Percentiles rank a stretch among this genome's conserved stretches.
phyloP scores from a whole-genome alignment of 2,329 filamentous ascomycete species.

The Neopestalotiopsis sp. region DNA sequence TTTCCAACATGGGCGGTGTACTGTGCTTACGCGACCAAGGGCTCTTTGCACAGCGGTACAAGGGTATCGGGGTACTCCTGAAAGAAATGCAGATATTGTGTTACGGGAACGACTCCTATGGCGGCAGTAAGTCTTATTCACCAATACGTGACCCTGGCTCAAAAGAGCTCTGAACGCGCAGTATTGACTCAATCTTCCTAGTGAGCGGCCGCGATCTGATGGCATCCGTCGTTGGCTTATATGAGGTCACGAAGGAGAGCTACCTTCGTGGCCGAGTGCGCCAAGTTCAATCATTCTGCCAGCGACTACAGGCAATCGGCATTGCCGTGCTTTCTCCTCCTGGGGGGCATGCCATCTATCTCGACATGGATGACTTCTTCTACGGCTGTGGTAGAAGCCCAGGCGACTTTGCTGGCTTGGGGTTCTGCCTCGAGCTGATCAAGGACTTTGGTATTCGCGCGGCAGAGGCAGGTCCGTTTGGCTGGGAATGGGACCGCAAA shows the following conservation, averaged over 20 bases:
- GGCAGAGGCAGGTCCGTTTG: conserved; percentile 24
- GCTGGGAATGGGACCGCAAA: conserved; percentile 28
- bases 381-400: conserved; percentile 23
- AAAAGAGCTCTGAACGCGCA: no score
- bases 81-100: conserved; percentile 27
- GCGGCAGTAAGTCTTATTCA: conserved; percentile 18
- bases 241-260: conserved; percentile 23
- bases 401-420: conserved; percentile 24
- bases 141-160: no score
- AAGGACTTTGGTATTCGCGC: conserved; percentile 25
- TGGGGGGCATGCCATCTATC: conserved; percentile 27
- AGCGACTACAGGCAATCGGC: conserved; percentile 19
- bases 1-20: conserved; percentile 30
- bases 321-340: conserved; percentile 23
- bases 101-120: conserved; percentile 29
- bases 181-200: background rate
- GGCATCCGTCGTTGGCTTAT: conserved; percentile 23
- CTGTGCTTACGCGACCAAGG: conserved; percentile 23
- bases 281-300: conserved; percentile 24
- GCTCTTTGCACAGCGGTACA: conserved; percentile 22
- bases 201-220: conserved; percentile 28
- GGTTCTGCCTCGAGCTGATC: conserved; percentile 25
- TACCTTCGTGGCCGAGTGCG: conserved; percentile 18
- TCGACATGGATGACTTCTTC: conserved; percentile 29
- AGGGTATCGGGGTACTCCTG: conserved; percentile 22